phyloP scores from a whole-genome alignment of 495 filamentous ascomycete species.

The Aspergillus asperescens region DNA sequence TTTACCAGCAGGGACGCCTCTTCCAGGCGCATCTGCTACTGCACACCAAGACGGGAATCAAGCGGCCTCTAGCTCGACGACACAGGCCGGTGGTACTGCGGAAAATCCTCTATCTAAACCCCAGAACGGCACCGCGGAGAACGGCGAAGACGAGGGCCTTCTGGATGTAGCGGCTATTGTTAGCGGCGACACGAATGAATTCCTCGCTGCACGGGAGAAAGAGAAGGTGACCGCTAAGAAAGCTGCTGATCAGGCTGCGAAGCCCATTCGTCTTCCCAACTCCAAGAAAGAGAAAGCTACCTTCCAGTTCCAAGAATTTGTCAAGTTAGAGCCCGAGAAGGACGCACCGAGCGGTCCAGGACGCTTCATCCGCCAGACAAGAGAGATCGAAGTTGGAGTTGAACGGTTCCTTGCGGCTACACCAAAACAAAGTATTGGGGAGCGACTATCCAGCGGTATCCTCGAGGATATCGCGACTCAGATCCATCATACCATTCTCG shows the following conservation, averaged over 20 bases:
- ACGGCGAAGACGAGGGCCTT: conserved; percentile 70
- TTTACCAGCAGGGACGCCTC: conserved; percentile 58
- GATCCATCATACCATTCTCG: conserved; percentile 73
- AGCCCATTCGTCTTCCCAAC: conserved; percentile 66
- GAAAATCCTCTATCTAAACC: conserved; percentile 2
- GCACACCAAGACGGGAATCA: conserved; percentile 55
- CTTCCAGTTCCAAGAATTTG: conserved; percentile 79
- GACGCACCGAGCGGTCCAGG: conserved; percentile 21
- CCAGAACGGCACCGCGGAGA: conserved; percentile 42
- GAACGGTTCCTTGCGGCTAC: conserved; percentile 80
- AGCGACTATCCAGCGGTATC: conserved; percentile 53
- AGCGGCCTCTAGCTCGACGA: conserved; percentile 51
- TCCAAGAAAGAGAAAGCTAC: conserved; percentile 67
- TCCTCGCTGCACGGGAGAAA: conserved; percentile 83
- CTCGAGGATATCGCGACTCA: conserved; percentile 75
- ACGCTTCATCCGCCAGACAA: conserved; percentile 40
- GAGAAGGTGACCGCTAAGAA: conserved; percentile 73
- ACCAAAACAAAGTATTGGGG: conserved; percentile 26
- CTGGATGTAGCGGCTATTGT: conserved; percentile 94
- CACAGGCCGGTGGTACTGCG: conserved; percentile 20
- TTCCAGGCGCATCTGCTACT: conserved; percentile 48
- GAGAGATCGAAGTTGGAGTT: conserved; percentile 78
- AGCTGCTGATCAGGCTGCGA: conserved; percentile 45
- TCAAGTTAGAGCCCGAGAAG: conserved; percentile 47
- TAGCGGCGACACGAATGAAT: conserved; percentile 87